Percentiles rank a stretch among this genome's conserved stretches.
phyloP scores from a whole-genome alignment of 176 grass and related monocot genomes.

The Microstegium vimineum region DNA sequence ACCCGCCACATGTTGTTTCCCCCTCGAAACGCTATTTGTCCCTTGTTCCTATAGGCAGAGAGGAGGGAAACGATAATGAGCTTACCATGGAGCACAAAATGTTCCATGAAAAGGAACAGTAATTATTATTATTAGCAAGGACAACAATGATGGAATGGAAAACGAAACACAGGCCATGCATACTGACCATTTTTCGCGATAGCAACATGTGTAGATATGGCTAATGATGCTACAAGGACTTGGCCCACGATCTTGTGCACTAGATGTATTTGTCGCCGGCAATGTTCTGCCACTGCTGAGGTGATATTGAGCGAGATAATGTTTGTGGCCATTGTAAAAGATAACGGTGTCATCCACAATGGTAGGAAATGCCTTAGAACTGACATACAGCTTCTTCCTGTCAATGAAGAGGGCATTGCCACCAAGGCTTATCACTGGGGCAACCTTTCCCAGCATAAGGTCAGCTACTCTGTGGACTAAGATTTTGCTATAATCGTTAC shows the following conservation, averaged over 20 bases:
- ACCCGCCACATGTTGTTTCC: neutral
- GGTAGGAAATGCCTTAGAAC: neutral
- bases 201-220: constrained; percentile 33
- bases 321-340: neutral
- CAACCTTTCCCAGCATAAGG: neutral
- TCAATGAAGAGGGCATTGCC: constrained; percentile 1
- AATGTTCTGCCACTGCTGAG: neutral
- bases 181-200: constrained; percentile 1
- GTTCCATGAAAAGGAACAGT: neutral
- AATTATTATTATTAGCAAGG: neutral
- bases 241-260: neutral
- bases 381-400: neutral
- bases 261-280: neutral
- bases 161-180: neutral
- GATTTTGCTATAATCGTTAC: neutral
- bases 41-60: constrained; percentile 26
- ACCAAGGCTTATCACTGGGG: neutral
- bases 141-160: no score
- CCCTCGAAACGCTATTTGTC: neutral
- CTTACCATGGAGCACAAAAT: neutral
- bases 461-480: neutral
- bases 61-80: neutral
- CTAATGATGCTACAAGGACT: neutral
- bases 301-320: neutral
- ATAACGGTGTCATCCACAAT: neutral